phyloP scores from a whole-genome alignment of 192 early-diverging fungal genomes.

The Backusella circina region DNA sequence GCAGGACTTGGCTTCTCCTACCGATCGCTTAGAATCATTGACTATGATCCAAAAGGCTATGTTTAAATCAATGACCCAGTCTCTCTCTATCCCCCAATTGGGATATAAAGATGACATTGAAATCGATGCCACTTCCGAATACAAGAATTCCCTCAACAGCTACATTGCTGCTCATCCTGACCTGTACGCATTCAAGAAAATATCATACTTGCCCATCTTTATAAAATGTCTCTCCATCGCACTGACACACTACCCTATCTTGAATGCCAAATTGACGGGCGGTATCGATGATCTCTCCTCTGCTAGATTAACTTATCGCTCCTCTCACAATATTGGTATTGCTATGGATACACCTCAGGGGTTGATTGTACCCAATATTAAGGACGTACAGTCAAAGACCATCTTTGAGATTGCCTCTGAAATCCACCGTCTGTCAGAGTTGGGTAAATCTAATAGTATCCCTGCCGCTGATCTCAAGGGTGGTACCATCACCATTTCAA shows the following conservation, averaged over 20 bases:
- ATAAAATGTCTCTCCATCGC: slow-evolving; percentile 88
- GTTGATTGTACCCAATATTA: slow-evolving; percentile 91
- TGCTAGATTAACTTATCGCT: slow-evolving; percentile 67
- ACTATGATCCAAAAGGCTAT: slow-evolving; percentile 85
- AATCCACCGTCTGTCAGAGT: slow-evolving; percentile 65
- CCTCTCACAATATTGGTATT: slow-evolving; percentile 87
- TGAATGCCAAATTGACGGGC: slow-evolving; percentile 71
- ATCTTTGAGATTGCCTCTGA: slow-evolving; percentile 90
- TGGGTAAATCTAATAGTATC: slow-evolving; percentile 60
- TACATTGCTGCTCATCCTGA: slow-evolving; percentile 47
- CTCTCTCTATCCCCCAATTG: slow-evolving; percentile 92
- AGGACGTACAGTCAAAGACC: slow-evolving; percentile 82
- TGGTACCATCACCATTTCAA: slow-evolving; percentile 91
- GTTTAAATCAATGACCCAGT: slow-evolving; percentile 94
- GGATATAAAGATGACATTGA: slow-evolving; percentile 89
- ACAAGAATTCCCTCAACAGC: slow-evolving; percentile 65
- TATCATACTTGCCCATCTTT: slow-evolving; percentile 94
- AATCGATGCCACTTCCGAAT: slow-evolving; percentile 63
- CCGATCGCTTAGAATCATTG: slow-evolving; percentile 4
- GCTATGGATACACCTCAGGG: slow-evolving; percentile 98
- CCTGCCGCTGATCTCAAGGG: slow-evolving; percentile 66
- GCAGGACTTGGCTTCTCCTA: slow-evolving; percentile 1
- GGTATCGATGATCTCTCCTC: slow-evolving; percentile 38
- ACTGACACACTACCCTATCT: slow-evolving; percentile 75
- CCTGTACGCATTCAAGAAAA: slow-evolving; percentile 60